These are phyloP conservation scores for Diddensiella santjacobensis DNA, from an alignment of 805 yeast species.

Conservation along the genomic window DNA sequence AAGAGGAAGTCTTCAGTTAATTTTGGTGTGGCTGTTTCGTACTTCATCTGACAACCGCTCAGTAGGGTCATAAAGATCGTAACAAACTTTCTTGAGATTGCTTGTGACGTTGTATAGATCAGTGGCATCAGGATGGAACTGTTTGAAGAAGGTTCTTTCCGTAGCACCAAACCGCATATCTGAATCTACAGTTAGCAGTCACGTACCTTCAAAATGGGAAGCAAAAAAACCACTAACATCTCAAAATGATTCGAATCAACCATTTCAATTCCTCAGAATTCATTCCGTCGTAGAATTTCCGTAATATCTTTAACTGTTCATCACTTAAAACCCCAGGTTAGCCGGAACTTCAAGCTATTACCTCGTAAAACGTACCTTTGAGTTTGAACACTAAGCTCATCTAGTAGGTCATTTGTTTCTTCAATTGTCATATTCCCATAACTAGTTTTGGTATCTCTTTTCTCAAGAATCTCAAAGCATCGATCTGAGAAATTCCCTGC, in stretches of 20 bases:
- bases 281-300: conserved; percentile 50
- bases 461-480: conserved; percentile 47
- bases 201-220: too few relatives aligned
- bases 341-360: conserved; percentile 43
- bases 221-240: conserved; percentile 39
- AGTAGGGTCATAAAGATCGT: conserved; percentile 50
- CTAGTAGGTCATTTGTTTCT: conserved; percentile 47
- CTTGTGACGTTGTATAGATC: conserved; percentile 62
- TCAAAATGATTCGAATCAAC: conserved; percentile 63
- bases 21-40: not conserved
- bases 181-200: not conserved
- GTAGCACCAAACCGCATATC: conserved; percentile 47
- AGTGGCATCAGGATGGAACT: conserved; percentile 80
- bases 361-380: conserved; percentile 35
- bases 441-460: conserved; percentile 41
- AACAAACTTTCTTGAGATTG: conserved; percentile 57
- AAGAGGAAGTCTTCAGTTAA: not conserved
- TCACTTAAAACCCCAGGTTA: conserved; percentile 13
- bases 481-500: conserved; percentile 47
- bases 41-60: conserved; percentile 40
- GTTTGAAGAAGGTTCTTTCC: conserved; percentile 52
- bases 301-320: conserved; percentile 44
- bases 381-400: conserved; percentile 37
- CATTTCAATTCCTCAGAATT: conserved; percentile 61
- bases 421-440: conserved; percentile 43